Conservation (phyloP, 2,329 filamentous ascomycete genomes). For the Alternaria sp. region DNA sequence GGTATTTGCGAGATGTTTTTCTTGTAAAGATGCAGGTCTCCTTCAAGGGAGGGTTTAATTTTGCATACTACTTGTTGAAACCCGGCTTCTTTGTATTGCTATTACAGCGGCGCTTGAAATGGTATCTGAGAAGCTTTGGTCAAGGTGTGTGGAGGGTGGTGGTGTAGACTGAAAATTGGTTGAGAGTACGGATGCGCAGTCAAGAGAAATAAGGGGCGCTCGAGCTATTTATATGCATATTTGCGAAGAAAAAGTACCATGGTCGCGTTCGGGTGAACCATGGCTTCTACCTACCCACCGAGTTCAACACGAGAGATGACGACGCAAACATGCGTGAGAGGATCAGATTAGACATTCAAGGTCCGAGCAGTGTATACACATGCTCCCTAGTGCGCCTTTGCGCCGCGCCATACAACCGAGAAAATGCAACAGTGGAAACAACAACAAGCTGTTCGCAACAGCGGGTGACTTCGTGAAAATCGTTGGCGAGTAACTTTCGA, state of each 20-base stretch:
- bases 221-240: background rate
- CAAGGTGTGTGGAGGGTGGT: background rate
- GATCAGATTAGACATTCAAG: background rate
- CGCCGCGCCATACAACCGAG: background rate
- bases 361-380: background rate
- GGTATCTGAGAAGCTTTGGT: background rate
- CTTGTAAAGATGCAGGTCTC: too few species aligned
- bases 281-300: background rate
- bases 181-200: too few species aligned
- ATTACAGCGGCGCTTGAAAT: background rate
- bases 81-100: background rate
- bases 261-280: background rate
- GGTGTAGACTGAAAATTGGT: background rate
- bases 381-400: background rate
- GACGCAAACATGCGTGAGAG: background rate
- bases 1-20: too few species aligned
- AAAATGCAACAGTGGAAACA: background rate
- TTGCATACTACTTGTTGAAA: too few species aligned
- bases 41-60: too few species aligned
- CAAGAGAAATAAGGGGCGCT: too few species aligned
- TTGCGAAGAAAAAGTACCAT: background rate
- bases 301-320: background rate
- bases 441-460: background rate
- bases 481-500: background rate
- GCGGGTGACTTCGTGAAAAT: background rate